phyloP scores from a whole-genome alignment of 129 eudicot species.

The Flaveria trinervia region DNA sequence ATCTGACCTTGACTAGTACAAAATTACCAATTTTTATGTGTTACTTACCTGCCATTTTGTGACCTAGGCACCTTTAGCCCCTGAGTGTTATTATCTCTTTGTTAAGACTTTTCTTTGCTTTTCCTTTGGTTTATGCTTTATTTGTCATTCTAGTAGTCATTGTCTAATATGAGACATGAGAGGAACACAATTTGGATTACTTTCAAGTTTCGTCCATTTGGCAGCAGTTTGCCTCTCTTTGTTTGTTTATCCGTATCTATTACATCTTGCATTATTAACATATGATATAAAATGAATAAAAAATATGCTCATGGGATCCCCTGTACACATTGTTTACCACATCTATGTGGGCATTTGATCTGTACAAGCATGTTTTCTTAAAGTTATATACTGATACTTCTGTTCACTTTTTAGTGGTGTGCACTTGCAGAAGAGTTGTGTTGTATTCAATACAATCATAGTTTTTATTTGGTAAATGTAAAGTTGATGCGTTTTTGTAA shows the following conservation, averaged over 20 bases:
- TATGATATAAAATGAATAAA: neutral
- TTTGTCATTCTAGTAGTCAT: slow-evolving; percentile 3
- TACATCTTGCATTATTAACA: neutral
- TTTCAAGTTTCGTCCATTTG: neutral
- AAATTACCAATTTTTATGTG: neutral
- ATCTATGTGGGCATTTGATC: no score
- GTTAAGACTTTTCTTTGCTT: neutral
- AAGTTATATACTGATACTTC: no score
- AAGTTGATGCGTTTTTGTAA: no score
- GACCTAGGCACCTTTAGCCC: neutral
- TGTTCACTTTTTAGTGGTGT: no score
- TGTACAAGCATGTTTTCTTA: no score
- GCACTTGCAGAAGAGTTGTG: no score
- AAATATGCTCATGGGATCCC: neutral
- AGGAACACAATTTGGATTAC: neutral
- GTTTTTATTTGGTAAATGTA: no score
- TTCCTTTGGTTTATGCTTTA: neutral
- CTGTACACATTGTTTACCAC: neutral
- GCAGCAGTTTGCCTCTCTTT: neutral
- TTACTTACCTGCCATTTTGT: neutral
- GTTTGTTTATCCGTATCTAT: neutral
- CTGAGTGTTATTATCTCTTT: neutral
- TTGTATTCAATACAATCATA: no score
- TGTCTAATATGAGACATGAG: neutral
- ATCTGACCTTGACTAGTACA: neutral